phyloP scores from a whole-genome alignment of 805 yeast genomes.

The Ascoidea asiatica region DNA sequence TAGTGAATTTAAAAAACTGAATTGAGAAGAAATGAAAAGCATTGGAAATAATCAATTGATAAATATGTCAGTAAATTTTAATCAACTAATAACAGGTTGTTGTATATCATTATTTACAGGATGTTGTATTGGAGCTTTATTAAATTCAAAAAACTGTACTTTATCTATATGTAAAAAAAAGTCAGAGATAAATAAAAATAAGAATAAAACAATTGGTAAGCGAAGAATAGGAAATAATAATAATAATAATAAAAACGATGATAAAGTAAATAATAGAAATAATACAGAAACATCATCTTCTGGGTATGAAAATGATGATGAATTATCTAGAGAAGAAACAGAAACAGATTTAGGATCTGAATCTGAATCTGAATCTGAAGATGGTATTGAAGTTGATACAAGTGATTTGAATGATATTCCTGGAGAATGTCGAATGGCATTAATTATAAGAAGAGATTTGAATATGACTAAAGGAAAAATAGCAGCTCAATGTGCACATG shows the following conservation, averaged over 20 bases:
- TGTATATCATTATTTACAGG: background rate
- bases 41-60: background rate
- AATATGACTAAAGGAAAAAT: slow-evolving; percentile 91
- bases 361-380: slow-evolving; percentile 35
- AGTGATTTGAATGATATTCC: slow-evolving; percentile 47
- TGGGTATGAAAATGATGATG: background rate
- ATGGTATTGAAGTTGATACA: slow-evolving; percentile 47
- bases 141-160: background rate
- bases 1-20: no score
- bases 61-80: background rate
- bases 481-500: slow-evolving; percentile 97
- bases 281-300: background rate
- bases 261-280: background rate
- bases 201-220: background rate
- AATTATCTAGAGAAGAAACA: background rate
- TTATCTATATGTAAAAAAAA: no score
- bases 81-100: background rate
- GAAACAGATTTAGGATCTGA: background rate
- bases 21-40: no score
- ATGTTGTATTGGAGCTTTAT: background rate
- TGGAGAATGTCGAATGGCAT: slow-evolving; percentile 77
- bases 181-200: no score
- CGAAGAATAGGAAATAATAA: background rate
- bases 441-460: slow-evolving; percentile 78
- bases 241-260: background rate